Evolutionary conservation across 495 filamentous ascomycete genomes (phyloP).

Genomic region (Corynascus novoguineensis): DNA sequence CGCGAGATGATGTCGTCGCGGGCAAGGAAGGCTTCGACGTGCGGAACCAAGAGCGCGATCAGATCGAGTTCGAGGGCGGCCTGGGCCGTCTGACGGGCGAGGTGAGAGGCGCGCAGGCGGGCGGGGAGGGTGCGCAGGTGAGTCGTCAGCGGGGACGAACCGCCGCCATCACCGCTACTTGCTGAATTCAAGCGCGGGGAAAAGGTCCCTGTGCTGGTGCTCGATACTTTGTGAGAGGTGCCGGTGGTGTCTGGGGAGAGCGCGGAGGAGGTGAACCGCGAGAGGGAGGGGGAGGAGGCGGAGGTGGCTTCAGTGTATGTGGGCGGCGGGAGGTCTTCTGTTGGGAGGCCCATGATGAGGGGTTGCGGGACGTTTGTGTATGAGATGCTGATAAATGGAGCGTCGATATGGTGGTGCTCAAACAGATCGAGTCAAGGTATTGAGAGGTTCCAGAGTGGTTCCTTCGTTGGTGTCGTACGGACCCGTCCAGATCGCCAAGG

Average conservation of each 20-base stretch:
- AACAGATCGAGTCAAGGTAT: background rate
- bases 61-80: conserved; percentile 31
- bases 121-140: conserved; percentile 37
- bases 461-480: too few relatives aligned
- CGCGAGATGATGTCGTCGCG: conserved; percentile 19
- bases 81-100: conserved; percentile 26
- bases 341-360: conserved; percentile 1
- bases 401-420: too few relatives aligned
- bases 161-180: too few relatives aligned
- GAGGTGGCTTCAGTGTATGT: conserved; percentile 30
- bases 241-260: background rate
- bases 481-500: too few relatives aligned
- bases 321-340: conserved; percentile 28
- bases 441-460: background rate
- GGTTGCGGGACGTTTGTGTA: conserved; percentile 15
- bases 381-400: background rate
- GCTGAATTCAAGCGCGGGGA: too few relatives aligned
- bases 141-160: conserved; percentile 34
- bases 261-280: background rate
- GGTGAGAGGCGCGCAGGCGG: conserved; percentile 33
- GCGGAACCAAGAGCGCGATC: conserved; percentile 32
- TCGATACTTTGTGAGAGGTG: too few relatives aligned
- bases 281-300: background rate
- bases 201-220: too few relatives aligned
- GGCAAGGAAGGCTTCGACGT: conserved; percentile 36